phyloP scores from a whole-genome alignment of 2,329 filamentous ascomycete genomes.

The Trichoderma sp. region DNA sequence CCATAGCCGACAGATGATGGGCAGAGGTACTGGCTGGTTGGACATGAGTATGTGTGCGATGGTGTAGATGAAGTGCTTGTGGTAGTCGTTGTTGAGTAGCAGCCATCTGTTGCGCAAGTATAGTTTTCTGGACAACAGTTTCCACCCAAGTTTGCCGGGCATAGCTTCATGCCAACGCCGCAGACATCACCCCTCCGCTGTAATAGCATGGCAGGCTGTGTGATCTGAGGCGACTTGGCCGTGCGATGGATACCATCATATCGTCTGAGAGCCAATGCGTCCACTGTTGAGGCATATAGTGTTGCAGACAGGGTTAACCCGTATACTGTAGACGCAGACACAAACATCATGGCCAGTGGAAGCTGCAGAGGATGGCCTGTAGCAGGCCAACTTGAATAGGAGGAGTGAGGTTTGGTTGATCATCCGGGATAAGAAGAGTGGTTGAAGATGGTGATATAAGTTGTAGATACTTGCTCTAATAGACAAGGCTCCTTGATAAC shows the following conservation, averaged over 20 bases:
- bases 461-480: not conserved
- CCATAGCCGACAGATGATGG: constrained; percentile 53
- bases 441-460: not conserved
- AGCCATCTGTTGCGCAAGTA: constrained; percentile 49
- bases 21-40: constrained; percentile 49
- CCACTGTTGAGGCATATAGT: not conserved
- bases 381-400: not conserved
- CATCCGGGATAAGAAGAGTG: not conserved
- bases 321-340: not conserved
- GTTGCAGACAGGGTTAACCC: not conserved
- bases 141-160: constrained; percentile 43
- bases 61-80: constrained; percentile 42
- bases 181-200: constrained; percentile 27
- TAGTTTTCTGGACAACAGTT: constrained; percentile 53
- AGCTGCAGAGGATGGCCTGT: not conserved
- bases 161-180: constrained; percentile 35
- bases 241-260: constrained; percentile 36
- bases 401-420: not conserved
- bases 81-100: constrained; percentile 48
- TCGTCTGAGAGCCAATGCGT: constrained; percentile 33
- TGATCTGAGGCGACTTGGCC: constrained; percentile 33
- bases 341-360: not conserved
- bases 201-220: constrained; percentile 7
- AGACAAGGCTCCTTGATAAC: not conserved
- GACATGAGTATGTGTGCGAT: constrained; percentile 45